phyloP scores from a whole-genome alignment of 805 yeast species.

The Candida nitratophila region DNA sequence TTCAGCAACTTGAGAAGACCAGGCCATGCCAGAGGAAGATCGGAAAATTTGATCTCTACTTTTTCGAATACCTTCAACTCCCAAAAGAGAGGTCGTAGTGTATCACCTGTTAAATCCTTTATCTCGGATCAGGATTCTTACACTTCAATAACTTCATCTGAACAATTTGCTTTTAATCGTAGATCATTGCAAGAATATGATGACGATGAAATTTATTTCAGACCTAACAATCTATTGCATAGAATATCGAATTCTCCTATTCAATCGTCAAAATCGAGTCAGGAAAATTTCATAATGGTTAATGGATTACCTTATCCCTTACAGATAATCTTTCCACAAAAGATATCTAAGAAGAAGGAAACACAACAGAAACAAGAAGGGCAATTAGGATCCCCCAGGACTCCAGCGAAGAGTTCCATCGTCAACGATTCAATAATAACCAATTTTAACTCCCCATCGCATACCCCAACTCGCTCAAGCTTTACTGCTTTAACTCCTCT shows the following conservation, averaged over 20 bases:
- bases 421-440: too few species aligned
- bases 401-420: neutral
- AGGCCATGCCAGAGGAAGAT: neutral
- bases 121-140: neutral
- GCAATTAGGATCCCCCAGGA: neutral
- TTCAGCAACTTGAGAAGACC: neutral
- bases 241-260: neutral
- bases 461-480: neutral
- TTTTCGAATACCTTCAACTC: neutral
- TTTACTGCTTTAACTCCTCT: too few species aligned
- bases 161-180: neutral
- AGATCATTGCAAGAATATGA: too few species aligned
- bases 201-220: neutral
- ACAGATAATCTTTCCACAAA: slow-evolving; percentile 20
- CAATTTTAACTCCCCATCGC: neutral
- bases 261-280: neutral
- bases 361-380: neutral
- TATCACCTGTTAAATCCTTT: neutral
- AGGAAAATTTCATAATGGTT: slow-evolving; percentile 9
- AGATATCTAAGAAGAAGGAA: slow-evolving; percentile 13
- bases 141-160: neutral
- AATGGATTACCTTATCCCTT: slow-evolving; percentile 23
- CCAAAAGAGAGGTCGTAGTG: neutral
- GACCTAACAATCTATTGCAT: neutral
- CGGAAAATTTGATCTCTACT: neutral